Evolutionary conservation across 179 eudicot species (phyloP), one percentile per base, ranked within the genome.

Genomic region (Patellifolia procumbens): DNA sequence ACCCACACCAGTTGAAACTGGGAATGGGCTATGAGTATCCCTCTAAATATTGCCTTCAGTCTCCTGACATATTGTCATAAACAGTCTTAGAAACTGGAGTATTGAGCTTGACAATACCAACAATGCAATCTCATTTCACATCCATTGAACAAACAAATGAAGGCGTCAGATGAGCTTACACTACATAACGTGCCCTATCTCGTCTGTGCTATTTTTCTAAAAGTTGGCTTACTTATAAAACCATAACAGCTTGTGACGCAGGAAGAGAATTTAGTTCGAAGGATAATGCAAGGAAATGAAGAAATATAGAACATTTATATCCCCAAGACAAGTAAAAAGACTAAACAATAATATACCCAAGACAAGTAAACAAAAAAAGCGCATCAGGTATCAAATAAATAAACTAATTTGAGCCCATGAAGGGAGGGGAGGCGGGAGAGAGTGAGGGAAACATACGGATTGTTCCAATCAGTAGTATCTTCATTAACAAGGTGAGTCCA

Each of bases 401-500:
- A 70, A 77, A 51, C 9, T 15, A 42, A 75, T n/a, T 15, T 48
- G 56, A 59, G 24, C 34, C 10, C 26, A 51, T 16, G 35, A 56
- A n/a, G n/a, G 32, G 7, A 62, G 26, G 31, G 46, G 56, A 51
- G 48, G 48, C 69, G 28, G 19, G 46, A 49, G 39, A 29, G 42
- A 48, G 6, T 16, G 22, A 51, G 55, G 49, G n/a, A n/a, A 29
- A 83, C 97, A 74, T 91, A 94, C 97, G 98, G 97, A 34, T 85
- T 92, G 80, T 88, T 92, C 98, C 97, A 92, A 75, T 94, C 97
- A 67, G 98, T 94, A 3, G 98, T 94, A 76, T 94, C 98, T 87
- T 94, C 97, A 48, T 86, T 86, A 72, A 92, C 98, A 82, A 94
- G 98, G 76, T 94, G 98, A 75, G 96, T 94, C 98, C 98, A 92